A percentile compares a stretch with the other conserved stretches of the same genome.
Conservation (phyloP, 257 asterid genomes). For the Rhazya stricta region DNA sequence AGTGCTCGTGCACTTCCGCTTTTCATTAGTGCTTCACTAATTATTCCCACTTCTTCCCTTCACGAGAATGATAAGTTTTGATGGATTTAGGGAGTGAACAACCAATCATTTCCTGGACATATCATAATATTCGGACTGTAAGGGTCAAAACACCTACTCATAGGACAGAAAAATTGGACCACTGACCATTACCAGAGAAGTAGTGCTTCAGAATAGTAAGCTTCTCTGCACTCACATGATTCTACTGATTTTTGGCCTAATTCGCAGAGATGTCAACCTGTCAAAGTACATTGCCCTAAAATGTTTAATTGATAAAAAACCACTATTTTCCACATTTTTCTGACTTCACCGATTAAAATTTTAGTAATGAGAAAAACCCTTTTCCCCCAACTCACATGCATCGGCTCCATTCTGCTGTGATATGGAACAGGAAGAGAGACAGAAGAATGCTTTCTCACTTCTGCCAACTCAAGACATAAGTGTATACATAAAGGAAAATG, state of each 20-base stretch:
- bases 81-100: not conserved
- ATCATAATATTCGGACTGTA: not conserved
- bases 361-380: not conserved
- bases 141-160: not conserved
- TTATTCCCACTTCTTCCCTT: not conserved
- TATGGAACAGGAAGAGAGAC: not conserved
- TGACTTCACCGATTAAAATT: not conserved
- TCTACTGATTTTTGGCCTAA: not conserved
- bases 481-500: not conserved
- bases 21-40: constrained; percentile 4
- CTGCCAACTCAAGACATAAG: not conserved
- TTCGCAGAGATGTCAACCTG: not conserved
- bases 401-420: not conserved
- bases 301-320: not conserved
- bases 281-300: not conserved
- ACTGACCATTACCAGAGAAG: not conserved
- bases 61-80: not conserved
- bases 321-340: not conserved
- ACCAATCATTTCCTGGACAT: not conserved
- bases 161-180: not conserved
- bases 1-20: not conserved
- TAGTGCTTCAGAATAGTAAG: not conserved
- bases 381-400: not conserved
- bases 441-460: not conserved
- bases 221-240: not conserved